Evolutionary conservation across 306 rosid species (phyloP).

Genomic region (Senna tora): DNA sequence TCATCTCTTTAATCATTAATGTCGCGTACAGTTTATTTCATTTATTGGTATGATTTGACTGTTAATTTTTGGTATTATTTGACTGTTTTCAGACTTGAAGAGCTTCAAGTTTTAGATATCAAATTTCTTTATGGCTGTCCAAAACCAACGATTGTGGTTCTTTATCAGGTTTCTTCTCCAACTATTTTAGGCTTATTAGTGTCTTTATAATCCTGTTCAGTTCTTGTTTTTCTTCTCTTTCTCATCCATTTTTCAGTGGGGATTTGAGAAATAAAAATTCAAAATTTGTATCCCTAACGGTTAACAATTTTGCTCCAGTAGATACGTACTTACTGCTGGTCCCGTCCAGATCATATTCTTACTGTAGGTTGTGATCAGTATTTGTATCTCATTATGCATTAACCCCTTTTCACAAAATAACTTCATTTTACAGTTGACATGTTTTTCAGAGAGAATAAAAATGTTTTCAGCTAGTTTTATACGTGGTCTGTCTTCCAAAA

Average conservation of each 20-base stretch:
- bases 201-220: constrained; percentile 5
- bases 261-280: not conserved
- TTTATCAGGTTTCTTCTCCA: constrained; percentile 71
- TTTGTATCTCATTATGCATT: not conserved
- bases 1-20: not conserved
- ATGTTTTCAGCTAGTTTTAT: not conserved
- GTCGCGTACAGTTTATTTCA: constrained; percentile 2
- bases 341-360: not conserved
- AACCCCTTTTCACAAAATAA: not conserved
- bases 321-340: constrained; percentile 7
- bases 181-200: constrained; percentile 21
- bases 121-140: constrained; percentile 95
- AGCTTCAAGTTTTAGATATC: constrained; percentile 97
- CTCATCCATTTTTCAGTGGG: not conserved
- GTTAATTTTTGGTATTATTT: constrained; percentile 36
- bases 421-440: constrained; percentile 12
- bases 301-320: not conserved
- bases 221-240: not conserved
- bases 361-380: not conserved
- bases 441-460: not conserved
- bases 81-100: constrained; percentile 88
- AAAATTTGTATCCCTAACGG: not conserved
- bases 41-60: constrained; percentile 29
- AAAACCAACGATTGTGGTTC: constrained; percentile 97
- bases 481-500: constrained; percentile 6